Percentiles rank a stretch among this genome's conserved stretches.
Evolutionary conservation across 139 green algal species (phyloP).

Genomic region (Raphidocelis subcapitata): DNA sequence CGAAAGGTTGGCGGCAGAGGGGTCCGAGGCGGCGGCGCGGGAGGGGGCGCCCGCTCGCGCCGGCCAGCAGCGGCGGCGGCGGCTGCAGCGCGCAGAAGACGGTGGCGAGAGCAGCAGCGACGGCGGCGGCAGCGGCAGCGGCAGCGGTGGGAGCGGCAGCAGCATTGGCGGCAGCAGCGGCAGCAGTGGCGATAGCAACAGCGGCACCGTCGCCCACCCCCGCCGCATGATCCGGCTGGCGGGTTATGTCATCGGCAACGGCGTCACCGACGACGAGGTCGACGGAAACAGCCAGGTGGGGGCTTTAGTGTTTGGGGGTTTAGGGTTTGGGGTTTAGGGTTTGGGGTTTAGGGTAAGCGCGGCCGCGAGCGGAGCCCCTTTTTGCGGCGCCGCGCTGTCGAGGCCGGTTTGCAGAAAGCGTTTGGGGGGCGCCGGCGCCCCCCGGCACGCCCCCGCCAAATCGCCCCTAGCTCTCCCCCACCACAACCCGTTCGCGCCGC

Average conservation of each 20-base stretch:
- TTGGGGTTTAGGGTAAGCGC: too few relatives aligned
- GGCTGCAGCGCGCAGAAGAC: too few relatives aligned
- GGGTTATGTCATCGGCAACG: slow-evolving; percentile 79
- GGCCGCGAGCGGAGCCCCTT: too few relatives aligned
- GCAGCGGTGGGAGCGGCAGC: slow-evolving; percentile 14
- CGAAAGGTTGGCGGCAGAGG: neutral
- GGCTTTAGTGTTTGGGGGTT: too few relatives aligned
- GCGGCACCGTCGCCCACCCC: slow-evolving; percentile 3
- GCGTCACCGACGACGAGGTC: slow-evolving; percentile 62
- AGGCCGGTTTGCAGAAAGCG: too few relatives aligned
- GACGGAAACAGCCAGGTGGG: slow-evolving; percentile 64
- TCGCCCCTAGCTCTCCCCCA: too few relatives aligned
- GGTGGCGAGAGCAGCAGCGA: slow-evolving; percentile 4
- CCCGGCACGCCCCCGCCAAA: too few relatives aligned
- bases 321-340: too few relatives aligned
- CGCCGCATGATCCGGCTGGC: slow-evolving; percentile 15
- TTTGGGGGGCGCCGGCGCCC: too few relatives aligned
- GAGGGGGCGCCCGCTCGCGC: neutral
- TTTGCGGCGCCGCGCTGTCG: too few relatives aligned
- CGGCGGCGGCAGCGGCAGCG: slow-evolving; percentile 13
- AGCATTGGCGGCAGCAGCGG: slow-evolving; percentile 1
- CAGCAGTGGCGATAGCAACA: neutral
- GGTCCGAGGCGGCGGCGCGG: too few relatives aligned
- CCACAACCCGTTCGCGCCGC: too few relatives aligned
- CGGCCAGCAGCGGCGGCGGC: neutral